Base-by-base conservation (phyloP, 2,329 filamentous ascomycete species). In the Trichoderma guizhouense region DNA sequence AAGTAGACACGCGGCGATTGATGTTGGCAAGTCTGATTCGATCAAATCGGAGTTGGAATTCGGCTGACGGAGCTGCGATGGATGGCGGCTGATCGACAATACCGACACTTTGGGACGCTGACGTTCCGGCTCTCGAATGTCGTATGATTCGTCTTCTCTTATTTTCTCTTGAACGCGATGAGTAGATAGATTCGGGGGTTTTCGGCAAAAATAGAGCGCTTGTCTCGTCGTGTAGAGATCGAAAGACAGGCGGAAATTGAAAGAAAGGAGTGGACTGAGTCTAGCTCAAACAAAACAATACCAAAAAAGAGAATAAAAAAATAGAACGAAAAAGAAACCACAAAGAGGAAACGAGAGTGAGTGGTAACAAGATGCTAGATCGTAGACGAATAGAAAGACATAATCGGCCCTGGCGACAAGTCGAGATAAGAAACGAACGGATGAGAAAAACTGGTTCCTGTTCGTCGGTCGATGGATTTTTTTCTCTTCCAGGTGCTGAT, bases 221-320 rank as follows among this genome's bases (percentile, higher is more conserved):
- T 64, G 53, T 69, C 53, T 69, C 55, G 66, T 39, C 26, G 36
- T 34, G 66, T n/a, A 58, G 53, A 36, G 58, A 34, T 63, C 28
- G 60, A 71, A 63, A 55, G 74, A 51, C 67, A 57, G 66, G 21
- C 53, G 72, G 73, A 74, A 73, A 61, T 60, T 47, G 74, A 71
- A 74, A 75, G 75, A 80, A 84, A 84, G 82, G 84, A 85, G 81
- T 82, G 83, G 76, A 82, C 75, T 78, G 83, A 85, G 83, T 82
- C 84, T 84, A 84, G 84, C 84, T 86, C 84, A 78, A 71, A 51
- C 34, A 66, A 64, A 51, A 55, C 34, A 24, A 73, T 74, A 75
- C 76, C 75, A 74, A 76, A 73, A 76, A 75, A 75, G 18, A 75
- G 64, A 73, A 77, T 36, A 73, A 63, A 72, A 77, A 75, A 77